phyloP scores from a whole-genome alignment of 768 basidiomycete species.

The Pholiota microspora region DNA sequence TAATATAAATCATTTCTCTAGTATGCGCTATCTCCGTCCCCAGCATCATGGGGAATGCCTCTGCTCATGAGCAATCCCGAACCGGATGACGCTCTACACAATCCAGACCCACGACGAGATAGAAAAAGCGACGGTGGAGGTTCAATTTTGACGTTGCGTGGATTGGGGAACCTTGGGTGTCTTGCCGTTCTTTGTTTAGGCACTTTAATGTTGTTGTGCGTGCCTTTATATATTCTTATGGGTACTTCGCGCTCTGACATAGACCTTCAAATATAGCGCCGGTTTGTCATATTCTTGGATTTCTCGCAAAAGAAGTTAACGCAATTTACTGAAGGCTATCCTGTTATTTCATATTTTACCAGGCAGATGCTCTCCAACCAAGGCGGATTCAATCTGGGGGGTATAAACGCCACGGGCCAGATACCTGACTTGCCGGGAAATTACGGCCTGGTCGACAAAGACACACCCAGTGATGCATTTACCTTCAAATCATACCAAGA shows the following conservation, averaged over 20 bases:
- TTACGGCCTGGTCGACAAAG: slow-evolving; percentile 69
- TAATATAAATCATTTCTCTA: slow-evolving; percentile 8
- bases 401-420: slow-evolving; percentile 74
- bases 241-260: not conserved
- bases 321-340: slow-evolving; percentile 38
- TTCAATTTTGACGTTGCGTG: slow-evolving; percentile 58
- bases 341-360: slow-evolving; percentile 46
- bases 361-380: slow-evolving; percentile 37
- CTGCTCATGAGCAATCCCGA: slow-evolving; percentile 45
- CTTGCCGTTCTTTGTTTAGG: slow-evolving; percentile 50
- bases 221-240: slow-evolving; percentile 11
- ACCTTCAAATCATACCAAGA: slow-evolving; percentile 55
- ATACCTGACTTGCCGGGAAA: slow-evolving; percentile 57
- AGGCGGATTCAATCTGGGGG: slow-evolving; percentile 73
- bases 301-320: not conserved
- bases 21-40: slow-evolving; percentile 41
- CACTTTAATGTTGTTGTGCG: slow-evolving; percentile 53
- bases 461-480: slow-evolving; percentile 63
- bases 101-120: slow-evolving; percentile 56
- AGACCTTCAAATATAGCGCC: not conserved
- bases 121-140: slow-evolving; percentile 52
- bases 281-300: not conserved
- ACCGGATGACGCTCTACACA: slow-evolving; percentile 62
- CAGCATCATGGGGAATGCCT: slow-evolving; percentile 47
- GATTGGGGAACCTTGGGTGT: slow-evolving; percentile 65